Conservation (phyloP, 2,329 filamentous ascomycete species). For the Botryotinia globosa region DNA sequence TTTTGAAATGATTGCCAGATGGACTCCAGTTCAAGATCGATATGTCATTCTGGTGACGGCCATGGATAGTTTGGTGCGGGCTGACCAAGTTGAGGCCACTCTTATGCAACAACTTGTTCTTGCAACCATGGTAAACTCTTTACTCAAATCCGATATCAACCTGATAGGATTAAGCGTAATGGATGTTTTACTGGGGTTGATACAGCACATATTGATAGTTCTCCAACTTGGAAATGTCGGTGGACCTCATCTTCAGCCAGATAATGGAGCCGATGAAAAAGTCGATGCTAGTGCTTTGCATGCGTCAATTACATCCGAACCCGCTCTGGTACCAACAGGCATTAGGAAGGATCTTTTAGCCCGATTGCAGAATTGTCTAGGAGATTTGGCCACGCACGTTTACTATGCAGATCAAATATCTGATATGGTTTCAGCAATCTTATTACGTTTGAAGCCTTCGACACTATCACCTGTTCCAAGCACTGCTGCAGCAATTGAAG, state of each 20-base stretch:
- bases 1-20: constrained; percentile 75
- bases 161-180: constrained; percentile 95
- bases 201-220: constrained; percentile 77
- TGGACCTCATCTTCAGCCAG: constrained; percentile 38
- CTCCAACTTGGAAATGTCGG: constrained; percentile 57
- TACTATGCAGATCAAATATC: constrained; percentile 96
- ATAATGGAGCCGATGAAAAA: constrained; percentile 24
- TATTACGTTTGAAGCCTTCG: constrained; percentile 72
- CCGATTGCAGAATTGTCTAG: constrained; percentile 77
- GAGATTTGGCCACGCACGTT: constrained; percentile 87
- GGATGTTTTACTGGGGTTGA: constrained; percentile 82
- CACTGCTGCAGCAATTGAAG: constrained; percentile 45
- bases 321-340: constrained; percentile 48
- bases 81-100: constrained; percentile 66
- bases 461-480: constrained; percentile 44
- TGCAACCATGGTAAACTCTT: constrained; percentile 73
- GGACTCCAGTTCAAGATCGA: constrained; percentile 91
- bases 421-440: constrained; percentile 84
- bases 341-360: constrained; percentile 61
- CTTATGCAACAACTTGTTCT: constrained; percentile 73
- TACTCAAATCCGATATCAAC: constrained; percentile 85
- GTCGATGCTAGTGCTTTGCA: constrained; percentile 24
- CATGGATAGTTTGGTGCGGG: constrained; percentile 71
- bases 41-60: constrained; percentile 84
- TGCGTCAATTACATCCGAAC: constrained; percentile 36